Conservation (phyloP, 306 rosid species). For the Sesbania bispinosa region DNA sequence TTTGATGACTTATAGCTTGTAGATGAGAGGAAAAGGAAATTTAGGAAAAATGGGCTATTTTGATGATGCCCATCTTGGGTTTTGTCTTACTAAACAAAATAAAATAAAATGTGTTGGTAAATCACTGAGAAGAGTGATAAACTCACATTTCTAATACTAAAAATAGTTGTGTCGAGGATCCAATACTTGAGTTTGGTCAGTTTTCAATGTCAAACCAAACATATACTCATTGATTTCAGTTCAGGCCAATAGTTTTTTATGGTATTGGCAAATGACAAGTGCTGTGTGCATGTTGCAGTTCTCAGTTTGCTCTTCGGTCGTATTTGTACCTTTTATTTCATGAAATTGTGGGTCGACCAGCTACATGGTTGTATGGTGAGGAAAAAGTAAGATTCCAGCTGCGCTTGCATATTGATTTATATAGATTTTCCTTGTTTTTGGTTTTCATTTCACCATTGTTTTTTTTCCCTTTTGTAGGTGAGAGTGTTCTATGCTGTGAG, state of each 20-base stretch:
- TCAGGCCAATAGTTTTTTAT: not conserved
- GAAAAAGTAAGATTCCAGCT: constrained; percentile 61
- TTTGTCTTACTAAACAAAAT: not conserved
- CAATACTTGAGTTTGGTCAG: too few relatives aligned
- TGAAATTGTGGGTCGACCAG: constrained; percentile 86
- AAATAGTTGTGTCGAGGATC: too few relatives aligned
- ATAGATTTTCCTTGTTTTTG: not conserved
- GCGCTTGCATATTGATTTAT: constrained; percentile 8
- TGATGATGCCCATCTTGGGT: constrained; percentile 10
- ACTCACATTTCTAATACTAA: too few relatives aligned
- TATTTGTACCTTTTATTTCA: constrained; percentile 86
- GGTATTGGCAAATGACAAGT: constrained; percentile 16
- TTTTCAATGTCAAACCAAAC: too few relatives aligned
- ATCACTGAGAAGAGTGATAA: not conserved
- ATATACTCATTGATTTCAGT: not conserved
- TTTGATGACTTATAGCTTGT: not conserved
- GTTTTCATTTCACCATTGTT: constrained; percentile 28
- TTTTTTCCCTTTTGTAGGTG: constrained; percentile 51
- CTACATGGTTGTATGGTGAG: constrained; percentile 71
- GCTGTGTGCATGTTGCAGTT: constrained; percentile 56
- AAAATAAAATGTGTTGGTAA: not conserved
- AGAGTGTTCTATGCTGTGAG: constrained; percentile 92
- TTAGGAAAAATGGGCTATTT: not conserved
- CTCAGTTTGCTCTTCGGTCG: constrained; percentile 95
- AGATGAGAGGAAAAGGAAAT: not conserved